These are phyloP conservation scores for Soucietia sequanensis DNA, from an alignment of 805 yeast species.

Conservation along the genomic window DNA sequence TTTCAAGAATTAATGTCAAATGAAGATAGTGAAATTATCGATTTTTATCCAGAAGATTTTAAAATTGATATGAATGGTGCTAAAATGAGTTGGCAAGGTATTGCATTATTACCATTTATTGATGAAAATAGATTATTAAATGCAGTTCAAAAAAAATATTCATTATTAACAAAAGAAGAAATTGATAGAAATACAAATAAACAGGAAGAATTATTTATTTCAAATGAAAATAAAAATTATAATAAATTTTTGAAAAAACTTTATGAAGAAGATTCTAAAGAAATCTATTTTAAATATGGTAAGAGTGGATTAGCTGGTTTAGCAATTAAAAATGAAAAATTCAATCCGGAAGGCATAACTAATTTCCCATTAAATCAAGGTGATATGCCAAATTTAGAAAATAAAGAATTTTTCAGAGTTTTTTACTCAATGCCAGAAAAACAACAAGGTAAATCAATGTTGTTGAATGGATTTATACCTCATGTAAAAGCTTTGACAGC, in stretches of 20 bases:
- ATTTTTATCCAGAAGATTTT: conserved; percentile 87
- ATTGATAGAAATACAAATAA: conserved; percentile 65
- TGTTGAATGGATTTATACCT: conserved; percentile 74
- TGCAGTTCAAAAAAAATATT: conserved; percentile 66
- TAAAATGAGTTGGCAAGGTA: conserved; percentile 93
- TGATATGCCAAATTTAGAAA: conserved; percentile 44
- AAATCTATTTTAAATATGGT: conserved; percentile 45
- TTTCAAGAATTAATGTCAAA: conserved; percentile 81
- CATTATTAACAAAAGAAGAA: conserved; percentile 65
- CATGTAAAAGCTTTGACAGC: conserved; percentile 59
- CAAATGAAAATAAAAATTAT: conserved; percentile 58
- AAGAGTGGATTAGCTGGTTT: conserved; percentile 61
- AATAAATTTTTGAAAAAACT: conserved; percentile 33
- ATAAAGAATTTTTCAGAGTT: conserved; percentile 39
- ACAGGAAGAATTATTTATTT: conserved; percentile 66
- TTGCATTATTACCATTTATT: conserved; percentile 85
- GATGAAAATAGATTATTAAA: conserved; percentile 73
- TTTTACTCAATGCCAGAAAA: conserved; percentile 62
- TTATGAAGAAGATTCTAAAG: conserved; percentile 36
- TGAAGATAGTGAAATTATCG: conserved; percentile 78
- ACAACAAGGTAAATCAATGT: conserved; percentile 72
- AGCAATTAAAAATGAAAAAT: conserved; percentile 36
- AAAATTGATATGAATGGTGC: conserved; percentile 94
- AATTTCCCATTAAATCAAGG: conserved; percentile 49
- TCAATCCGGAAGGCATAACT: conserved; percentile 31